Percentiles rank a stretch among this genome's conserved stretches.
Evolutionary conservation across 129 eudicot genomes (phyloP).

Genomic region (Chrysanthemum seticuspe): DNA sequence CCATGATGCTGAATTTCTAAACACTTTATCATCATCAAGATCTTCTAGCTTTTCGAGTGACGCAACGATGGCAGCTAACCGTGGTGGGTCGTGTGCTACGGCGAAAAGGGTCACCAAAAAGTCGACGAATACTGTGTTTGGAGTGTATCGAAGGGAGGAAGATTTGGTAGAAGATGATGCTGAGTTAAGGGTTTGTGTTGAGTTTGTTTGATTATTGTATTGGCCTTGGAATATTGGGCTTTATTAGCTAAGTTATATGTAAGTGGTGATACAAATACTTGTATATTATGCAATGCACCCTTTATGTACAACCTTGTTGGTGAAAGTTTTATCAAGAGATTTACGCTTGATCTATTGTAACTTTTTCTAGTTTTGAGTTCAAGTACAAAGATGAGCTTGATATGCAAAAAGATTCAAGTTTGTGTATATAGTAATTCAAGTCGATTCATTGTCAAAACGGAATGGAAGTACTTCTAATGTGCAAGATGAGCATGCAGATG

Average conservation of each 20-base stretch:
- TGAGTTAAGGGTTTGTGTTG: constrained; percentile 45
- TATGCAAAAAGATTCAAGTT: too few species aligned
- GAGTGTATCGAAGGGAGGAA: constrained; percentile 25
- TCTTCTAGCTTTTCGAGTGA: constrained; percentile 30
- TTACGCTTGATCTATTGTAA: too few species aligned
- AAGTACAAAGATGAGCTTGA: too few species aligned
- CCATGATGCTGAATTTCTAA: constrained; percentile 39
- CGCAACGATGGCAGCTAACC: constrained; percentile 28
- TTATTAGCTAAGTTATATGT: too few species aligned
- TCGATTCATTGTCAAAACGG: too few species aligned
- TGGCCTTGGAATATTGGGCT: not conserved
- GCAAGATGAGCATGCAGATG: too few species aligned
- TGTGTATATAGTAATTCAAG: too few species aligned
- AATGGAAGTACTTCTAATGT: too few species aligned
- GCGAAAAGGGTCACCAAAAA: constrained; percentile 25
- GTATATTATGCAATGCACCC: not conserved
- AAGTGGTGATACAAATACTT: not conserved
- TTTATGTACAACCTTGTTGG: too few species aligned
- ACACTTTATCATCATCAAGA: constrained; percentile 13
- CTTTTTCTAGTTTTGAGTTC: too few species aligned
- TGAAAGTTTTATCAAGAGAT: not conserved
- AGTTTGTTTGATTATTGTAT: constrained; percentile 22
- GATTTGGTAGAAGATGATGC: constrained; percentile 29
- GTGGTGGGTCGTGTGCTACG: constrained; percentile 35
- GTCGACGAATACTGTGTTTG: constrained; percentile 22